Evolutionary conservation across 2,329 filamentous ascomycete species (phyloP).

Genomic region (Talaromyces verruculosus): DNA sequence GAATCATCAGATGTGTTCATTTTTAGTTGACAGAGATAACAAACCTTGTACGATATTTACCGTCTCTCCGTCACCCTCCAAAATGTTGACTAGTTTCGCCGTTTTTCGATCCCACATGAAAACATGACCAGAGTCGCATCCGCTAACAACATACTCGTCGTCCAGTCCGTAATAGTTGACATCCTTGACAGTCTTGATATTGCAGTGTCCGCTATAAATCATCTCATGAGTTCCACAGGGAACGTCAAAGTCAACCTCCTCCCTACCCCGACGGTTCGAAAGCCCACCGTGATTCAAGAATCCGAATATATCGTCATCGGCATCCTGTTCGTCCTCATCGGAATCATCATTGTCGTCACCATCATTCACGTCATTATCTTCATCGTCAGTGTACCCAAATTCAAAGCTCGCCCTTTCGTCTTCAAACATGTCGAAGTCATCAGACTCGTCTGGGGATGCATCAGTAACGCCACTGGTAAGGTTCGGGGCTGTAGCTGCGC

Average conservation of each 20-base stretch:
- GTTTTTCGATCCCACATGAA: conserved; percentile 70
- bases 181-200: conserved; percentile 67
- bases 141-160: conserved; percentile 68
- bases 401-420: conserved; percentile 3
- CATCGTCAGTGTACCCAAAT: conserved; percentile 21
- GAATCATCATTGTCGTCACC: conserved; percentile 35
- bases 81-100: conserved; percentile 60
- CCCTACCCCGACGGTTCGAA: conserved; percentile 45
- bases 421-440: conserved; percentile 22
- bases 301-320: conserved; percentile 34
- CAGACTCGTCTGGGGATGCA: conserved; percentile 28
- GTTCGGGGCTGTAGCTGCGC: neutral
- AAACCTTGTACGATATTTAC: conserved; percentile 66
- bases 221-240: conserved; percentile 59
- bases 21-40: conserved; percentile 16
- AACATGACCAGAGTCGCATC: conserved; percentile 64
- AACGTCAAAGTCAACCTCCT: conserved; percentile 55
- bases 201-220: conserved; percentile 64
- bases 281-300: conserved; percentile 52
- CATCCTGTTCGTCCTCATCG: conserved; percentile 34
- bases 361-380: conserved; percentile 32
- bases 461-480: neutral
- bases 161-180: conserved; percentile 67
- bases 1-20: neutral
- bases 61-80: conserved; percentile 67